A percentile compares a stretch with the other conserved stretches of the same genome.
Conservation (phyloP, 1,139 yeast species). For the Trichomonascaceae sp. region DNA sequence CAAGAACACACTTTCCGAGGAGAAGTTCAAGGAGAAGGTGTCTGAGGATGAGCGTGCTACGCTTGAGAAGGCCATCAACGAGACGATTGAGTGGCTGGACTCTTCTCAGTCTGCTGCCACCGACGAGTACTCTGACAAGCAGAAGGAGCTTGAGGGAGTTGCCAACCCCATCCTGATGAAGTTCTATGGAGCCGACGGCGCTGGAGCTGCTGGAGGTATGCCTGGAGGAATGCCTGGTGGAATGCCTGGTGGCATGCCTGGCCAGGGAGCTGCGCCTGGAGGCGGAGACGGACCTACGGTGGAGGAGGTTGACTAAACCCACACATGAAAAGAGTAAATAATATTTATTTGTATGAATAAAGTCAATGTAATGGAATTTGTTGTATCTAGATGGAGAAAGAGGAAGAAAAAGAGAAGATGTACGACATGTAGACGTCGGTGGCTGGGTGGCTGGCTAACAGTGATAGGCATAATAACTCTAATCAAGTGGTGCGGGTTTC, state of each 20-base stretch:
- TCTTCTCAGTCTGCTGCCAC: conserved; percentile 74
- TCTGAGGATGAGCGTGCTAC: conserved; percentile 66
- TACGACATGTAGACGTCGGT: too few relatives aligned
- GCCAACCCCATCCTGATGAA: conserved; percentile 92
- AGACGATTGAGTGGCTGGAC: conserved; percentile 81
- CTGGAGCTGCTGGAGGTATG: conserved; percentile 48
- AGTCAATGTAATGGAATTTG: too few relatives aligned
- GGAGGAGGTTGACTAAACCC: conserved; percentile 81
- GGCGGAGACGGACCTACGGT: conserved; percentile 65
- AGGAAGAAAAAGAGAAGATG: too few relatives aligned
- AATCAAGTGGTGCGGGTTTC: too few relatives aligned
- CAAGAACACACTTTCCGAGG: conserved; percentile 72
- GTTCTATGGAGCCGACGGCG: conserved; percentile 52
- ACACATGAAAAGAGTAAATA: too few relatives aligned
- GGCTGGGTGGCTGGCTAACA: too few relatives aligned
- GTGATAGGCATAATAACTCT: too few relatives aligned
- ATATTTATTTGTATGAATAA: too few relatives aligned
- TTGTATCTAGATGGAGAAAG: too few relatives aligned
- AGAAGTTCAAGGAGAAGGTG: conserved; percentile 71
- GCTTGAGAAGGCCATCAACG: conserved; percentile 75
- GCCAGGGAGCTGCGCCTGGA: conserved; percentile 29
- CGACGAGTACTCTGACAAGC: conserved; percentile 79
- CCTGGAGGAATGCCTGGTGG: conserved; percentile 60
- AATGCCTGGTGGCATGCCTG: conserved; percentile 20
- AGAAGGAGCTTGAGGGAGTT: conserved; percentile 86